A percentile compares a stretch with the other conserved stretches of the same genome.
phyloP scores from a whole-genome alignment of 768 basidiomycete genomes.

The Peribolospora baueri region DNA sequence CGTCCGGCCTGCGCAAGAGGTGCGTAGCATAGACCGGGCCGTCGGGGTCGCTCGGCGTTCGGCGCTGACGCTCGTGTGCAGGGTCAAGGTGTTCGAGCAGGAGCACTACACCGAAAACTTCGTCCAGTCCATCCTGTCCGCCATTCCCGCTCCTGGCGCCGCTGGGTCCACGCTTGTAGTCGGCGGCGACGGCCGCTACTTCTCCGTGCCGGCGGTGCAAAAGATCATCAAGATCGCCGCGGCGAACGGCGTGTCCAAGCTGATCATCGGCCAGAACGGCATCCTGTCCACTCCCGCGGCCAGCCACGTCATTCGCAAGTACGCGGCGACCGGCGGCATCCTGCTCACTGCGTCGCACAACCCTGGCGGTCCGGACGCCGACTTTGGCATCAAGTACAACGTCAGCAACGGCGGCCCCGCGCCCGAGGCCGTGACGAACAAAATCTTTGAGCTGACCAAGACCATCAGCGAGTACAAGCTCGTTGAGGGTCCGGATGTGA shows the following conservation, averaged over 20 bases:
- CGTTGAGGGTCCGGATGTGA: slow-evolving; percentile 47
- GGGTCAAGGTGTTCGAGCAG: slow-evolving; percentile 96
- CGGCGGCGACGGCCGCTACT: slow-evolving; percentile 92
- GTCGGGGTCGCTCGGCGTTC: background rate
- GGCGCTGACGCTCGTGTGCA: slow-evolving; percentile 15
- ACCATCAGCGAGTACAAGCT: slow-evolving; percentile 62
- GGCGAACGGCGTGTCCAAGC: slow-evolving; percentile 71
- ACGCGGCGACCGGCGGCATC: slow-evolving; percentile 91
- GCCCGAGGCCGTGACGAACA: slow-evolving; percentile 84
- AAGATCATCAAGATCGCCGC: slow-evolving; percentile 82
- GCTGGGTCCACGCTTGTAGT: slow-evolving; percentile 55
- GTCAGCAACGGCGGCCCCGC: slow-evolving; percentile 93
- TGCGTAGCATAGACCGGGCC: slow-evolving; percentile 17
- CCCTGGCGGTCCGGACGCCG: slow-evolving; percentile 85
- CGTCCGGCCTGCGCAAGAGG: slow-evolving; percentile 92
- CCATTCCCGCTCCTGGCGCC: slow-evolving; percentile 51
- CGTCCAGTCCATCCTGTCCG: slow-evolving; percentile 69
- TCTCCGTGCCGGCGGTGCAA: slow-evolving; percentile 59
- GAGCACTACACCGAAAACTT: slow-evolving; percentile 99
- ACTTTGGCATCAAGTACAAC: slow-evolving; percentile 99
- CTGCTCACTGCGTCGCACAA: slow-evolving; percentile 92
- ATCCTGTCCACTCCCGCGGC: slow-evolving; percentile 95
- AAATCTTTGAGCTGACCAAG: slow-evolving; percentile 79
- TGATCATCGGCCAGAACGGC: slow-evolving; percentile 72
- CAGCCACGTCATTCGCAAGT: slow-evolving; percentile 82